A percentile compares a stretch with the other conserved stretches of the same genome.
Evolutionary conservation across 139 green algal genomes (phyloP).

Genomic region (Pleodorina starrii): DNA sequence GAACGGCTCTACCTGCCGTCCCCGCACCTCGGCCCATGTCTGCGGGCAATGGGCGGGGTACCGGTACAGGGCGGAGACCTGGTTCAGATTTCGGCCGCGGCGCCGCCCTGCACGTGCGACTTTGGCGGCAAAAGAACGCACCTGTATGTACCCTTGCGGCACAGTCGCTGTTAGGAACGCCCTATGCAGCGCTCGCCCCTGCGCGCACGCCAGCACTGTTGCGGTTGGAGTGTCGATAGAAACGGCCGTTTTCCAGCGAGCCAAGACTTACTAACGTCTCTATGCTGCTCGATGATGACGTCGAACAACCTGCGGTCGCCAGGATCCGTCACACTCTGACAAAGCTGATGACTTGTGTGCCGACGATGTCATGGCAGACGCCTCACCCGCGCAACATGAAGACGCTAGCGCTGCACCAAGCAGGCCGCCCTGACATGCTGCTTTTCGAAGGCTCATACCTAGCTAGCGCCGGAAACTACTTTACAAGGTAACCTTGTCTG

Average conservation of each 20-base stretch:
- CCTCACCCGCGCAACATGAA: neutral
- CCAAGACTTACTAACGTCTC: neutral
- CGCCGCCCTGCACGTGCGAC: too few relatives aligned
- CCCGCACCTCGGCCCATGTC: constrained; percentile 25
- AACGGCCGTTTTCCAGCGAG: neutral
- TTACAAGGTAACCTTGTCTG: too few relatives aligned
- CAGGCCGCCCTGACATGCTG: neutral
- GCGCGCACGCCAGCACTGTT: neutral
- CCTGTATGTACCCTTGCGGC: constrained; percentile 41
- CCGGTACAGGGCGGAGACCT: neutral
- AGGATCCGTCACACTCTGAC: too few relatives aligned
- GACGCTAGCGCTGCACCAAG: neutral
- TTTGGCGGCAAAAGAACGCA: neutral
- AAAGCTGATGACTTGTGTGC: neutral
- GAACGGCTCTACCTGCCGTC: constrained; percentile 78
- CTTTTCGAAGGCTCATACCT: constrained; percentile 22
- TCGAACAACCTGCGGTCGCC: constrained; percentile 2
- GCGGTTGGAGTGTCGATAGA: neutral
- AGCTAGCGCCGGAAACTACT: neutral
- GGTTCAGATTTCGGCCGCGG: neutral
- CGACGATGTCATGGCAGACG: neutral
- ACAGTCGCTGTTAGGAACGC: constrained; percentile 34
- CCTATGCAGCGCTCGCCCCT: neutral
- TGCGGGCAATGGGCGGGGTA: too few relatives aligned
- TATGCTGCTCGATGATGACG: neutral